A percentile compares a stretch with the other conserved stretches of the same genome.
Evolutionary conservation across 1,284 basidiomycete genomes (phyloP).

Genomic region (Trametes pubescens): DNA sequence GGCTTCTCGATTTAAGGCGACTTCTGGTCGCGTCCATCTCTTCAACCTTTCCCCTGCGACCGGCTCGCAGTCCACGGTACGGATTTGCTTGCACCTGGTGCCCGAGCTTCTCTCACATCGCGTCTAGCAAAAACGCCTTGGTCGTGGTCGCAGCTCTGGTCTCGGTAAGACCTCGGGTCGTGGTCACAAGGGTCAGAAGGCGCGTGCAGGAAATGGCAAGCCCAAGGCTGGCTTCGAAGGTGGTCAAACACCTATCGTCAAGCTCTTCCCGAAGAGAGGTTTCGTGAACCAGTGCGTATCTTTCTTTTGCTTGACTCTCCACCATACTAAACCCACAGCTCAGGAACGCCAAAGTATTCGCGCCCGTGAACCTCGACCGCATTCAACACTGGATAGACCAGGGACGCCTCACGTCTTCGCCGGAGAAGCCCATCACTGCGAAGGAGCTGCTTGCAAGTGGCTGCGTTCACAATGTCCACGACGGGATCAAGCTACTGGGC

Average conservation of each 20-base stretch:
- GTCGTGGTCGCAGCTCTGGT: conserved; percentile 91
- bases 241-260: conserved; percentile 95
- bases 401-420: conserved; percentile 81
- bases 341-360: conserved; percentile 79
- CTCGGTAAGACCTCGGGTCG: conserved; percentile 93
- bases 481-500: conserved; percentile 93
- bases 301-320: conserved; percentile 5
- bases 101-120: conserved; percentile 13
- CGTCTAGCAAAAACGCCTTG: conserved; percentile 88
- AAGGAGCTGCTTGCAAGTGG: conserved; percentile 86
- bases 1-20: conserved; percentile 33
- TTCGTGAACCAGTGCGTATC: conserved; percentile 88
- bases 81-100: conserved; percentile 24
- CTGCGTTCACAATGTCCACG: conserved; percentile 87
- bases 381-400: conserved; percentile 93
- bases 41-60: conserved; percentile 66
- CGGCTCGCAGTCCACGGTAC: conserved; percentile 70
- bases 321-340: neutral
- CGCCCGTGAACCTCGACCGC: conserved; percentile 87
- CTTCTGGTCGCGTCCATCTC: conserved; percentile 34
- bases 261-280: conserved; percentile 92
- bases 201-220: conserved; percentile 90
- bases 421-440: conserved; percentile 89
- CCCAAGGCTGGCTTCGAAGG: conserved; percentile 91
- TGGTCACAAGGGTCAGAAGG: conserved; percentile 96